Percentiles rank a stretch among this genome's conserved stretches.
Conservation (phyloP, 2,329 filamentous ascomycete species). For the Penicillium sp. region DNA sequence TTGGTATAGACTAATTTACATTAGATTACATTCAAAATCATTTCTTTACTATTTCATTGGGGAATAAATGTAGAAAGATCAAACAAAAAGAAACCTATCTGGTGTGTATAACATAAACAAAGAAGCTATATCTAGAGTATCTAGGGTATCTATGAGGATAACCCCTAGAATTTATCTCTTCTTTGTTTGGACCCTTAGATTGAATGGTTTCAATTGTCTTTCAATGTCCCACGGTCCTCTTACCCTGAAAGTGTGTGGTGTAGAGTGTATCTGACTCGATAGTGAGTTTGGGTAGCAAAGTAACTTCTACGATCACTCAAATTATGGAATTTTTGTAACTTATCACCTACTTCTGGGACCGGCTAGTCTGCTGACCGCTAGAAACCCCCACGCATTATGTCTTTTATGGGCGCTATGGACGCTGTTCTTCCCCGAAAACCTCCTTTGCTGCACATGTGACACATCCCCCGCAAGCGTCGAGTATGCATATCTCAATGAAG, state of each 20-base stretch:
- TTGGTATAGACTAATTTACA: too few relatives aligned
- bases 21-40: neutral
- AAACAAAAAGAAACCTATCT: neutral
- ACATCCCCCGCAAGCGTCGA: constrained; percentile 3
- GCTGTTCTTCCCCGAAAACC: neutral
- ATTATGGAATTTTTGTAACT: neutral
- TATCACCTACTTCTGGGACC: neutral
- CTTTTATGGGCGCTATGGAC: neutral
- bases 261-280: too few relatives aligned
- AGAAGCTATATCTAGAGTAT: neutral
- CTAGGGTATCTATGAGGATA: neutral
- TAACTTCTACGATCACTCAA: neutral
- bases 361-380: too few relatives aligned
- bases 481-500: neutral
- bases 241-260: neutral
- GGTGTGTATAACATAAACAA: neutral
- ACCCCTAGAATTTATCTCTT: neutral
- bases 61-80: neutral
- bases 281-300: neutral
- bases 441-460: neutral
- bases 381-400: neutral
- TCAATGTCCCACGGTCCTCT: neutral
- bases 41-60: neutral
- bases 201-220: neutral
- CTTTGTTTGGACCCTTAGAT: neutral